Base-by-base conservation (phyloP, 2,329 filamentous ascomycete species). In the Shiraia sp. region DNA sequence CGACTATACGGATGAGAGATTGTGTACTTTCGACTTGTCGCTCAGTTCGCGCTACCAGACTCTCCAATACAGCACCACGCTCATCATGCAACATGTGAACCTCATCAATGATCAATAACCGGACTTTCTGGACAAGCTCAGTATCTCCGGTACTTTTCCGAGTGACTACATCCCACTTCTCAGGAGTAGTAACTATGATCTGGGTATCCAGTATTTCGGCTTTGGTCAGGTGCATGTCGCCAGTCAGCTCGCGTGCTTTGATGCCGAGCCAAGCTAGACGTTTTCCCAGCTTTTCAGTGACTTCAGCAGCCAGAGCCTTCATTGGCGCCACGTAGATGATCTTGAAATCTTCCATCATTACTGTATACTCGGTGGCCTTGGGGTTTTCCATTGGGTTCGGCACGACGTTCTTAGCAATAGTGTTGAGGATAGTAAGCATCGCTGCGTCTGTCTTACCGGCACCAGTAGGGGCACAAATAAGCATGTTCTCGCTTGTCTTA, bases 81-180 rank as follows among this genome's bases (percentile, higher is more conserved):
- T 97, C 93, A 66, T 99, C 93, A 61, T 99, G 95, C 59, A 99
- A 85, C 95, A 99, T 99, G 65, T 99, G 93, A 1, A 99, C 93
- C 73, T 99, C 93, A 69, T 99, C 93, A 49, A 99, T 97, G 60
- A 99, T 97, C 46, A 99, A 79, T 2, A 99, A 77, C 9, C 92
- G 84, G 16, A 99, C 93, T 67, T 99, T 99, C 61, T 99, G 93
- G 10, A 99, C 95, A 3, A 99, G 80, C 65, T 97, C 93, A 0
- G 93, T 97, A 65, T 99, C 93, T 12, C 95, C 93, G 1, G 91
- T 97, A 42, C 92, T 95, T 71, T 97, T 99, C 47, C 93, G 81
- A 3, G 93, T 99, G 4, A 99, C 89, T 1, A 99, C 93, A 67
- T 99, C 93, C 95, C 95, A 99, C 72, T 99, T 99, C 72, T 99